These are phyloP conservation scores for Barbarea vulgaris DNA, from an alignment of 345 rosid species.

Conservation along the genomic window DNA sequence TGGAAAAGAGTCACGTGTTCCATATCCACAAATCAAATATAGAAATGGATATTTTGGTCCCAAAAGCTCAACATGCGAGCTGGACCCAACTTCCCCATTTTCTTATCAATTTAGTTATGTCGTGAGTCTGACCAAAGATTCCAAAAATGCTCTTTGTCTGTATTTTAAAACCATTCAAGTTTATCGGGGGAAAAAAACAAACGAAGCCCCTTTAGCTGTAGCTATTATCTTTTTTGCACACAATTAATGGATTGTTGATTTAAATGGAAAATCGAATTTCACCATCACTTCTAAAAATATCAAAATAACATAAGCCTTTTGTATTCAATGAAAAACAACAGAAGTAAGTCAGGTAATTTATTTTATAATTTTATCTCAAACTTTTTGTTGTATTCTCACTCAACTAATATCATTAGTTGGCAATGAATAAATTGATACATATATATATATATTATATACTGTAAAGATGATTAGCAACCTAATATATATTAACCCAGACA, in stretches of 20 bases:
- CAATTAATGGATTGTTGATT: not conserved
- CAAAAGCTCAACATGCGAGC: constrained; percentile 8
- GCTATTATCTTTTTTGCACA: not conserved
- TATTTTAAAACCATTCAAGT: not conserved
- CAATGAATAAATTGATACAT: not conserved
- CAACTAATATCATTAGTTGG: not conserved
- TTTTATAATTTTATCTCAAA: not conserved
- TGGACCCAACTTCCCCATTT: constrained; percentile 30
- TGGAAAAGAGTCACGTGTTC: constrained; percentile 34
- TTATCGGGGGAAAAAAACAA: not conserved
- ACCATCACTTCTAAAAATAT: not conserved
- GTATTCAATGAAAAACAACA: not conserved
- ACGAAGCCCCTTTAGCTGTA: not conserved
- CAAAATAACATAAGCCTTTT: not conserved
- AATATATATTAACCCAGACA: no score
- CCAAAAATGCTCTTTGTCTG: not conserved
- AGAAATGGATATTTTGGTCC: constrained; percentile 27
- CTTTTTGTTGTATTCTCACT: not conserved
- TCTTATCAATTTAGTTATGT: not conserved
- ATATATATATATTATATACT: not conserved
- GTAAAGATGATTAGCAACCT: no score
- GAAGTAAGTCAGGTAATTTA: not conserved
- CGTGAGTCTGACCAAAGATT: constrained; percentile 6
- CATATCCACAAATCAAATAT: constrained; percentile 26
- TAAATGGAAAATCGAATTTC: not conserved